Percentiles rank a stretch among this genome's conserved stretches.
phyloP scores from a whole-genome alignment of 2,329 filamentous ascomycete genomes.

The Aspergillus hortae region DNA sequence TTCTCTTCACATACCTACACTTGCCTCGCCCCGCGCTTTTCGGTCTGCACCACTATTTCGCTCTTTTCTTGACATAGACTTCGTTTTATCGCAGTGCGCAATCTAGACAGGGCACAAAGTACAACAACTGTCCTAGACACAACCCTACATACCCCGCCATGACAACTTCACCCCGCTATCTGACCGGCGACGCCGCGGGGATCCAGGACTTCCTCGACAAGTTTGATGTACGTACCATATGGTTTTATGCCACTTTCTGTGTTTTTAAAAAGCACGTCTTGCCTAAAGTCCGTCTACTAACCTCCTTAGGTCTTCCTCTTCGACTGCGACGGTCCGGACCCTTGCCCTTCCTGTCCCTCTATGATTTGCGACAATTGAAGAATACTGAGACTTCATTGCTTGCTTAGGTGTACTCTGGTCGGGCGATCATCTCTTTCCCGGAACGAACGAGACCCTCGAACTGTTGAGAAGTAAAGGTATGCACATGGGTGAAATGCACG shows the following conservation, averaged over 20 bases:
- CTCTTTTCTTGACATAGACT: not conserved
- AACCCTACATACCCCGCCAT: slow-evolving; percentile 19
- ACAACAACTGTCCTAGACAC: not conserved
- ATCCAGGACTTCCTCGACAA: slow-evolving; percentile 81
- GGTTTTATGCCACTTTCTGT: not conserved
- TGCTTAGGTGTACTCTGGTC: slow-evolving; percentile 89
- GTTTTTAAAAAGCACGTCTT: not conserved
- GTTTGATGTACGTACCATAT: slow-evolving; percentile 72
- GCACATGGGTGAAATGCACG: not conserved
- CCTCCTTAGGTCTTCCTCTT: slow-evolving; percentile 75
- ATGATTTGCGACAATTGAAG: slow-evolving; percentile 20
- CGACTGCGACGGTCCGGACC: slow-evolving; percentile 83
- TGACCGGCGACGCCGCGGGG: slow-evolving; percentile 73
- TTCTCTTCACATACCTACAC: not conserved
- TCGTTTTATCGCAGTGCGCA: not conserved
- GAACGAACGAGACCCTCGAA: slow-evolving; percentile 78
- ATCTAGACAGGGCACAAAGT: not conserved
- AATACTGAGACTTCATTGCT: slow-evolving; percentile 33
- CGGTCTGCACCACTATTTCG: not conserved
- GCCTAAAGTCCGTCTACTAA: not conserved
- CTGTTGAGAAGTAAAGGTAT: slow-evolving; percentile 76
- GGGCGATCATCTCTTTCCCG: slow-evolving; percentile 83
- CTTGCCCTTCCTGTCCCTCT: not conserved
- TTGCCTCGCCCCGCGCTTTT: not conserved
- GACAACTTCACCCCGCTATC: slow-evolving; percentile 48